Conservation (phyloP, 169 alveolate genomes). For the Babesia caballi region DNA sequence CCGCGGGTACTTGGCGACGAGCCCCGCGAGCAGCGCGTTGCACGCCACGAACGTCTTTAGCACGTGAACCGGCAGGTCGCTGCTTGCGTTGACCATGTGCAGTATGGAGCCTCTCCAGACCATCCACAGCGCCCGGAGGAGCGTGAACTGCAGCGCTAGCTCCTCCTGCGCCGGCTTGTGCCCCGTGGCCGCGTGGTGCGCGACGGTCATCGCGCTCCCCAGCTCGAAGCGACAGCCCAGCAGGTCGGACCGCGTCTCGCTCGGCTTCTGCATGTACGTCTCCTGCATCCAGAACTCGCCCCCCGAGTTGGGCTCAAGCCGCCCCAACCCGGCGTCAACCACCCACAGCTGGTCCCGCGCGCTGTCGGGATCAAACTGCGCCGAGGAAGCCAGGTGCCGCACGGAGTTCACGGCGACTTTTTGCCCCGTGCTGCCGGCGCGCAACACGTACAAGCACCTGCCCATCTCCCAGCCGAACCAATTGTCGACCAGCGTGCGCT, state of each 20-base stretch:
- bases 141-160: conserved; percentile 5
- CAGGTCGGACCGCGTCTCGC: background rate
- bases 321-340: conserved; percentile 15
- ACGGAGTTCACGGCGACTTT: background rate
- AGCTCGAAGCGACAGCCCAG: conserved; percentile 22
- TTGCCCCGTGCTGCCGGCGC: conserved; percentile 7
- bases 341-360: conserved; percentile 21
- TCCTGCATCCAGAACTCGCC: conserved; percentile 17
- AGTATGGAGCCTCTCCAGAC: conserved; percentile 21
- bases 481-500: background rate
- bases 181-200: background rate
- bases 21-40: background rate
- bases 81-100: background rate
- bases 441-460: background rate
- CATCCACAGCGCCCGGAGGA: conserved; percentile 26
- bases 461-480: conserved; percentile 37
- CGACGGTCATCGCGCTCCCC: background rate
- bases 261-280: background rate
- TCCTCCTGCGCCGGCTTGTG: background rate
- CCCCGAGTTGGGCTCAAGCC: background rate
- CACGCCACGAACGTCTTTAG: conserved; percentile 21
- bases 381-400: background rate
- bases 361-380: background rate
- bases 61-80: conserved; percentile 21
- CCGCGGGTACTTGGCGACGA: conserved; percentile 14